Evolutionary conservation across 2,329 filamentous ascomycete species (phyloP), one percentile per base, ranked within the genome.

Genomic region (Diaporthe ilicicola): DNA sequence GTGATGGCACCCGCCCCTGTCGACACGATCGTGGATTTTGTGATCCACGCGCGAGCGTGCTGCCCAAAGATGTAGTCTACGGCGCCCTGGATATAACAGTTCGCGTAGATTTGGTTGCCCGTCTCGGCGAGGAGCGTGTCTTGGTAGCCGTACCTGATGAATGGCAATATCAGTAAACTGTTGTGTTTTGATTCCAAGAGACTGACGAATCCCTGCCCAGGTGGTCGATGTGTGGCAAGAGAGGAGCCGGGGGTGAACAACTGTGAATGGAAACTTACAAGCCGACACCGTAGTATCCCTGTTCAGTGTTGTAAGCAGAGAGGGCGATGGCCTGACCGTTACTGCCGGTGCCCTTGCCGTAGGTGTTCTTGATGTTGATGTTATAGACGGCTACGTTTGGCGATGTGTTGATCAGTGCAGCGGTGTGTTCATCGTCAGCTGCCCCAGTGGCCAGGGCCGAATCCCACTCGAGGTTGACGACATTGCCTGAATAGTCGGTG

Each of bases 1-100:
- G 84, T 85, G 73, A 87, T 80, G 74, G 81, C 85, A n/a, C 86
- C 86, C 2, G 79, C 79, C 22, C 79, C 76, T 12, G 85, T 78
- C 62, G 86, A 84, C 51, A 83, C 79, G 73, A 90, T 85, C 54
- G 84, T 82, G 70, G 82, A 82, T 17, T 79, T 74, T 67, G 88
- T 84, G 73, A 90, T 87, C 87, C 87, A 90, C 12, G 84, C 84
- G 3, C 78, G 76, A 1, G 84, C 87, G 27, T 81, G 76, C 75
- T 88, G 86, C 12, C 88, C 88, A 73, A 90, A 90, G 76, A 90
- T 87, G 78, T 89, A 90, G 77, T 90, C 88, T 7, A 86, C 85
- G 0, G 86, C 86, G 48, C 88, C 88, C 72, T 85, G 82, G 73
- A 90, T 89, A 74, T 85, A 84, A 74, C 82, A 84, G 67, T 84